Percentiles rank a stretch among this genome's conserved stretches.
These are phyloP conservation scores for Termitomyces sp. DNA, from an alignment of 768 basidiomycete species.

Conservation along the genomic window DNA sequence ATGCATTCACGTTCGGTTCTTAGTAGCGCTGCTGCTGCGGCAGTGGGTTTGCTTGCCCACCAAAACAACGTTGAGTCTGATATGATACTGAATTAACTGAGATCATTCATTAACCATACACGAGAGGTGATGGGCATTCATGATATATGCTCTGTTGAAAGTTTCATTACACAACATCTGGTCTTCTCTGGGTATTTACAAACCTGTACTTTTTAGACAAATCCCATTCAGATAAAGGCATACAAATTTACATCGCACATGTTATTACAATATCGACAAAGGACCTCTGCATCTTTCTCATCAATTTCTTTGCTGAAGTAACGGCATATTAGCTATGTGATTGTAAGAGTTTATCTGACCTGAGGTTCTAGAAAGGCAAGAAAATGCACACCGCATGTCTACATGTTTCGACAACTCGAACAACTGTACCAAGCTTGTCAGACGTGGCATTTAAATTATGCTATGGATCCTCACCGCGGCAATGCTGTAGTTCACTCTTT, in stretches of 20 bases:
- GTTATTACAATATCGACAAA: slow-evolving; percentile 57
- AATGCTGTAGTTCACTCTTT: slow-evolving; percentile 65
- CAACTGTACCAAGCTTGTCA: slow-evolving; percentile 23
- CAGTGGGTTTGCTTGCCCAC: too few species aligned
- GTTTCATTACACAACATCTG: slow-evolving; percentile 39
- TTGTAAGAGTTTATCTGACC: not conserved
- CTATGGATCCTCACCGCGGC: slow-evolving; percentile 43
- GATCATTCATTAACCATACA: too few species aligned
- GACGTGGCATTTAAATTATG: not conserved
- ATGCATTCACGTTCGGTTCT: too few species aligned
- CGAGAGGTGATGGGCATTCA: too few species aligned
- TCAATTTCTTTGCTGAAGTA: slow-evolving; percentile 78
- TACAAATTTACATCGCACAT: slow-evolving; percentile 74
- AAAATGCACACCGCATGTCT: slow-evolving; percentile 62
- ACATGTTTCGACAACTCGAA: slow-evolving; percentile 51
- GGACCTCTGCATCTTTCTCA: slow-evolving; percentile 37
- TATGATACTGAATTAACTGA: too few species aligned
- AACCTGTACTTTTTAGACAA: slow-evolving; percentile 40
- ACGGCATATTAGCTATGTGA: slow-evolving; percentile 64
- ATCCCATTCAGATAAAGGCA: not conserved
- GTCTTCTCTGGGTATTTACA: slow-evolving; percentile 79
- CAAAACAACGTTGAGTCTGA: too few species aligned
- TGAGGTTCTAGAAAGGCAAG: not conserved
- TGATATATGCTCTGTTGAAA: too few species aligned
- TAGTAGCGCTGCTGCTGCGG: too few species aligned